Evolutionary conservation across 2,329 filamentous ascomycete genomes (phyloP).

Genomic region (Myriosclerotinia curreyana): DNA sequence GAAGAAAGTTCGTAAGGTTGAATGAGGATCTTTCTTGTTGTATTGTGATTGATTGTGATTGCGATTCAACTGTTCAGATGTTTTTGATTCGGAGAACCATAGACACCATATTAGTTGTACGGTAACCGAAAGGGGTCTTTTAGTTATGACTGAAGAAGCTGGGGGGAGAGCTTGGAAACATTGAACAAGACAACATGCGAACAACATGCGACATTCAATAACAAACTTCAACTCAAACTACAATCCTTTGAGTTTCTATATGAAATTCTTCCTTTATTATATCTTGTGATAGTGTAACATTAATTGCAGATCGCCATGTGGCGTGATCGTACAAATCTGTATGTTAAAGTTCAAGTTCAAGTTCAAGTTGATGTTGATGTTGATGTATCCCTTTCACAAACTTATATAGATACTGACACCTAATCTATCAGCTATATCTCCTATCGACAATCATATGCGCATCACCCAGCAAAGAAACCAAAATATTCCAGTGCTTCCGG

Average conservation of each 20-base stretch:
- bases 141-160: slow-evolving; percentile 5
- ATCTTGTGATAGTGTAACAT: slow-evolving; percentile 21
- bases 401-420: slow-evolving; percentile 32
- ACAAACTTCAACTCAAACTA: slow-evolving; percentile 8
- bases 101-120: slow-evolving; percentile 16
- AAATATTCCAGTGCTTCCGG: slow-evolving; percentile 52
- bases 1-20: slow-evolving; percentile 1
- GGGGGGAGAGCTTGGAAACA: slow-evolving; percentile 4
- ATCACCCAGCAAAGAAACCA: slow-evolving; percentile 85
- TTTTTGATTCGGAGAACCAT: slow-evolving; percentile 9
- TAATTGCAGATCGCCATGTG: slow-evolving; percentile 67
- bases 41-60: slow-evolving; percentile 13
- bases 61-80: slow-evolving; percentile 17
- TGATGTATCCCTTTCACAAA: slow-evolving; percentile 3
- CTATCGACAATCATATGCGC: slow-evolving; percentile 96
- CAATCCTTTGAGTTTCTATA: slow-evolving; percentile 12
- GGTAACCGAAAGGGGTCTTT: not conserved
- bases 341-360: slow-evolving; percentile 42
- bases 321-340: slow-evolving; percentile 99
- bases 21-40: slow-evolving; percentile 11
- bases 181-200: slow-evolving; percentile 21
- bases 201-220: slow-evolving; percentile 21
- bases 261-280: slow-evolving; percentile 10
- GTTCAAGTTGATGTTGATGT: not conserved
- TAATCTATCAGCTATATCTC: slow-evolving; percentile 75